Evolutionary conservation across 305 asterid species (phyloP), one percentile per base, ranked within the genome.

Genomic region (Salvia sclarea): DNA sequence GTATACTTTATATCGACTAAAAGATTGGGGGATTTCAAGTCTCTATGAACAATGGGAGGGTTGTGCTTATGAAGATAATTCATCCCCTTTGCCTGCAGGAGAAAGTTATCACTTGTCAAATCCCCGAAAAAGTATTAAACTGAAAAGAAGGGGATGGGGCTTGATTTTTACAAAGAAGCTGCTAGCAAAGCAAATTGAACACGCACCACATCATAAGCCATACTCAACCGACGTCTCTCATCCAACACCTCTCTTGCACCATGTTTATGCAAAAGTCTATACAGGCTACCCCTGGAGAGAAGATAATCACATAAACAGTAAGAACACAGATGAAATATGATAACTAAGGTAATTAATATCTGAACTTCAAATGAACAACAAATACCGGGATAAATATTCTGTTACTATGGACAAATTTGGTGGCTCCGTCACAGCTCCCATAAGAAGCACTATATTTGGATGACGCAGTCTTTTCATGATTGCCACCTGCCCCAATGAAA

Each of bases 381-480:
- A 33, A 59, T 71, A 87, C 98, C 93, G 88, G 71, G 98, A 84
- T 58, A 91, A 77, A 69, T 89, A 91, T 75, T 91, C 98, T 7
- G 98, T 91, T 37, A 91, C 96, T 69, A 91, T 91, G 62, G 98
- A 91, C 86, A 89, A 82, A 80, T 89, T 83, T 52, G 96, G 96
- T 6, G 92, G 95, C 80, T 85, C 86, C 5, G 88, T 89, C 52
- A 91, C 98, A 67, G 96, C 98, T 72, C 98, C 98, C 98, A 91
- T 91, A 61, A 89, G 85, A 78, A 91, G 95, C 70, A 91, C 98
- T 65, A 91, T 91, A 80, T 91, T 91, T 72, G 98, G 98, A 82
- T 91, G 98, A 58, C 96, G 94, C 77, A 91, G 74, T 49, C 94
- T 84, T 83, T 87, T 89, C 98, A 91, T 91, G 62, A 91, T 91